Evolutionary conservation across 805 yeast species (phyloP), one percentile per base, ranked within the genome.

Genomic region (Spathaspora girioi): DNA sequence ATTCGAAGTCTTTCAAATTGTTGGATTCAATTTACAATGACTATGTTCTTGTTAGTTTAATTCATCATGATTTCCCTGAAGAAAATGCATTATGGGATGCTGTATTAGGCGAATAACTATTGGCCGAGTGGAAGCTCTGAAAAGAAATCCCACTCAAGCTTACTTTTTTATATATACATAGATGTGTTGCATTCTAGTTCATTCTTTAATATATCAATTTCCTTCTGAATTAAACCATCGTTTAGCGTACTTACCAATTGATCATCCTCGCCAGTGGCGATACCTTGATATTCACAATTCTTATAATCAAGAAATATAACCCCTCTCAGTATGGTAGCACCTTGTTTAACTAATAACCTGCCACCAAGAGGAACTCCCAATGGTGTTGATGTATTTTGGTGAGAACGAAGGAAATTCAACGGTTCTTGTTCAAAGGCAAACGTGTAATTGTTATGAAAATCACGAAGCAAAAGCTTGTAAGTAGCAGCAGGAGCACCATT

Each of bases 51-150:
- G 90, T 91, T n/a, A 86, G 97, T 43, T 77, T 93, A 55, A 85
- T 93, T 29, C 90, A 89, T 65, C 97, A 92, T 63, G 93, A 92
- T 62, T 90, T 78, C 68, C 80, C 81, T 46, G 79, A 84, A 50
- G 89, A 84, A 59, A 72, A 77, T 52, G 96, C 84, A 0, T 75
- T 91, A 47, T 91, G 97, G 97, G 84, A 83, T 19, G 58, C 81
- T 47, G 66, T 88, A 46, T 65, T 80, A 48, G 61, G 56, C 40
- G 59, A 62, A 64, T 67, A 64, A 65, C 69, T 56, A 62, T 48
- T 52, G 48, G 20, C 29, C 29, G 47, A 31, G 47, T 45, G 47
- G 47, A 45, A 45, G 40, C 40, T 45, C 9, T 45, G 29, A 35
- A 26, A 23, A 23, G 26, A 23, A 23, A 23, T 23, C 26, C 26